Conservation (phyloP, 768 basidiomycete genomes). For the Mycena galericulata region DNA sequence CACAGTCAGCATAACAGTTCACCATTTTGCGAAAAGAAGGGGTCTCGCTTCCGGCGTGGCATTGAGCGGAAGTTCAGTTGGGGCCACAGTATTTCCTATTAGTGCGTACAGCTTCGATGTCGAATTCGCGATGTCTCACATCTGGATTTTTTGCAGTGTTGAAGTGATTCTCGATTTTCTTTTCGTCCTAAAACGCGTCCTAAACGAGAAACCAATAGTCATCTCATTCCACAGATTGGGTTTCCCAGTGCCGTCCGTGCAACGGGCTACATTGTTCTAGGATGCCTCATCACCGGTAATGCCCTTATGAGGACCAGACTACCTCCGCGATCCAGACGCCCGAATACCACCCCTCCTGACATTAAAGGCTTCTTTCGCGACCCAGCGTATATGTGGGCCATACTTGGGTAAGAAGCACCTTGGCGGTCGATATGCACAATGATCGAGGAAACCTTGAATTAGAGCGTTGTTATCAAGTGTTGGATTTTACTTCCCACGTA, state of each 20-base stretch:
- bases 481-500: conserved; percentile 33
- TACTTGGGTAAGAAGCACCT: conserved; percentile 40
- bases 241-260: conserved; percentile 46
- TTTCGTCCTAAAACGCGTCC: too few relatives aligned
- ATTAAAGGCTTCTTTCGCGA: conserved; percentile 48
- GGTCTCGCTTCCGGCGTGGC: conserved; percentile 59
- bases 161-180: conserved; percentile 14
- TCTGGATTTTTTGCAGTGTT: neutral
- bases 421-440: neutral
- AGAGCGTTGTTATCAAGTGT: conserved; percentile 22
- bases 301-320: conserved; percentile 39
- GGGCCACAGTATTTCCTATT: conserved; percentile 21
- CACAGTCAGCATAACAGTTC: conserved; percentile 45
- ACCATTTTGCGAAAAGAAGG: conserved; percentile 56
- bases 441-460: neutral
- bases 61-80: conserved; percentile 47
- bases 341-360: too few relatives aligned
- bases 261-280: conserved; percentile 42
- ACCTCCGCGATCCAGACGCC: neutral
- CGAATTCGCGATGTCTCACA: neutral
- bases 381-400: conserved; percentile 43
- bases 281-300: conserved; percentile 43
- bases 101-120: conserved; percentile 14
- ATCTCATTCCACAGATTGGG: conserved; percentile 39
- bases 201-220: too few relatives aligned